These are phyloP conservation scores for Sungouiozyma ichnusensis DNA, from an alignment of 805 yeast species.

Conservation along the genomic window DNA sequence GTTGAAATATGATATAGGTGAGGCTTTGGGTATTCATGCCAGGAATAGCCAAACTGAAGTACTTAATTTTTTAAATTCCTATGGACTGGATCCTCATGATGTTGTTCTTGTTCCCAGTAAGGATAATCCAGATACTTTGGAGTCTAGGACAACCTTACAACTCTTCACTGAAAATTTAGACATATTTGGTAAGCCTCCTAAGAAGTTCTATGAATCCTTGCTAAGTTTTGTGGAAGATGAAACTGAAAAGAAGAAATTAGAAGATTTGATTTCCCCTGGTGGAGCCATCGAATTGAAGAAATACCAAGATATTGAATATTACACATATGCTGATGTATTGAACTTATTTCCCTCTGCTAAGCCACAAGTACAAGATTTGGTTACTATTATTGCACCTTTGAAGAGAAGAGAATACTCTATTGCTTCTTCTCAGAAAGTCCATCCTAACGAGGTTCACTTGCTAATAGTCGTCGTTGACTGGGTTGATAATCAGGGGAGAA, in stretches of 20 bases:
- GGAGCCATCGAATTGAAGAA: slow-evolving; percentile 81
- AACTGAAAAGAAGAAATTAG: slow-evolving; percentile 50
- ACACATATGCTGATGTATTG: slow-evolving; percentile 71
- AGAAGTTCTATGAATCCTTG: slow-evolving; percentile 80
- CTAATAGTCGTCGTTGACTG: slow-evolving; percentile 94
- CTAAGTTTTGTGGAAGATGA: slow-evolving; percentile 64
- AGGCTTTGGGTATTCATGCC: slow-evolving; percentile 92
- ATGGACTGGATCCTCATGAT: slow-evolving; percentile 61
- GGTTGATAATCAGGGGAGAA: slow-evolving; percentile 77
- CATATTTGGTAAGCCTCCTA: slow-evolving; percentile 90
- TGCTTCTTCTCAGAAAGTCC: slow-evolving; percentile 90
- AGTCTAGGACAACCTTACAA: slow-evolving; percentile 76
- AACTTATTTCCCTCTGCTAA: slow-evolving; percentile 71
- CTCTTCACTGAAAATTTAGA: slow-evolving; percentile 73
- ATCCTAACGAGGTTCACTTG: slow-evolving; percentile 83
- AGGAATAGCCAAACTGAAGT: slow-evolving; percentile 63
- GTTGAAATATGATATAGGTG: slow-evolving; percentile 85
- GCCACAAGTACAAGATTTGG: slow-evolving; percentile 62
- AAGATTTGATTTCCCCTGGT: slow-evolving; percentile 56
- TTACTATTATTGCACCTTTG: slow-evolving; percentile 67
- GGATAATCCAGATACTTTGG: slow-evolving; percentile 46
- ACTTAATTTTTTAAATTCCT: slow-evolving; percentile 54
- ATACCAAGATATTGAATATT: slow-evolving; percentile 75
- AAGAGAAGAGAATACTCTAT: slow-evolving; percentile 97
- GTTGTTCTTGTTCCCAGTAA: slow-evolving; percentile 62